Evolutionary conservation across 2,329 filamentous ascomycete genomes (phyloP).

Genomic region (Sphaerostilbella broomeana): DNA sequence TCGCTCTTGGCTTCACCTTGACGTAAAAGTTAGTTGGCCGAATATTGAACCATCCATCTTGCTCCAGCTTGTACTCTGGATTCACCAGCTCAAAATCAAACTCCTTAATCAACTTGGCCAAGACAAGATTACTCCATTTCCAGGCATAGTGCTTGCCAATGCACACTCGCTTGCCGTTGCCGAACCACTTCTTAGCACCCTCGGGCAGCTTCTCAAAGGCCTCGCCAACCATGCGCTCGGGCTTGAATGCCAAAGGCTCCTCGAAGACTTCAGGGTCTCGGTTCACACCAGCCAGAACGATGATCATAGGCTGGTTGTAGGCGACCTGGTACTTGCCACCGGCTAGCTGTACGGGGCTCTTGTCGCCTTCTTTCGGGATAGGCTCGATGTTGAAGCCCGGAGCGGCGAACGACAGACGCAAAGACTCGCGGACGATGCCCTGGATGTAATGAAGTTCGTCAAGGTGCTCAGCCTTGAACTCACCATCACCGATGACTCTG

Average conservation of each 20-base stretch:
- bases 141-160: conserved; percentile 46
- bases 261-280: conserved; percentile 43
- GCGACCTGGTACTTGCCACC: conserved; percentile 44
- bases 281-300: conserved; percentile 45
- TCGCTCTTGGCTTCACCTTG: conserved; percentile 33
- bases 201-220: conserved; percentile 36
- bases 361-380: conserved; percentile 28
- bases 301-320: conserved; percentile 42
- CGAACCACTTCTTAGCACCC: conserved; percentile 44
- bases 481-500: conserved; percentile 38
- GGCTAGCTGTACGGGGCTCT: conserved; percentile 39
- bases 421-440: conserved; percentile 46
- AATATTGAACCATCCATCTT: conserved; percentile 49
- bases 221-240: conserved; percentile 44
- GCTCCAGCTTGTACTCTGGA: conserved; percentile 32
- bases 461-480: conserved; percentile 43
- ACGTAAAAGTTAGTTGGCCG: conserved; percentile 41
- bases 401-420: conserved; percentile 48
- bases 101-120: conserved; percentile 37
- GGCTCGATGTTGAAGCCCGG: conserved; percentile 51
- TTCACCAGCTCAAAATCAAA: conserved; percentile 41
- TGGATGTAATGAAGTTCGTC: conserved; percentile 47
- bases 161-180: conserved; percentile 46
- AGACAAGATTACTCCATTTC: conserved; percentile 37
- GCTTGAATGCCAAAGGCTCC: conserved; percentile 38